phyloP scores from a whole-genome alignment of 345 rosid genomes.

The Eutrema heterophyllum region DNA sequence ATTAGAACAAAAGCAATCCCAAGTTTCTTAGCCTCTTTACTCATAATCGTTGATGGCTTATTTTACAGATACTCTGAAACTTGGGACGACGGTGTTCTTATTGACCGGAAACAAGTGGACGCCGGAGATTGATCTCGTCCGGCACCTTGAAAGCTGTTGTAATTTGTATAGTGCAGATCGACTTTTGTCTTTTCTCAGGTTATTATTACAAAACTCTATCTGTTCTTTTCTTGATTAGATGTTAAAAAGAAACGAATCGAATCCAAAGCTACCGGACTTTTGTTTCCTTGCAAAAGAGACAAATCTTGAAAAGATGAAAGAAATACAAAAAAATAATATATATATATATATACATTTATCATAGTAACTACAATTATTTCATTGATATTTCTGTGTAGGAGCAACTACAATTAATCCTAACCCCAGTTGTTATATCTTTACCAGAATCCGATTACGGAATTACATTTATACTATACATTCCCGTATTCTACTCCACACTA shows the following conservation, averaged over 20 bases:
- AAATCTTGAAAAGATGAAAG: slow-evolving; percentile 18
- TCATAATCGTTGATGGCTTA: background rate
- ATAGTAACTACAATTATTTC: background rate
- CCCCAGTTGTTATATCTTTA: background rate
- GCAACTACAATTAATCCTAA: background rate
- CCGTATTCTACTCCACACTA: background rate
- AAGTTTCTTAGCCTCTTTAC: background rate
- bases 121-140: slow-evolving; percentile 26
- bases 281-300: slow-evolving; percentile 17
- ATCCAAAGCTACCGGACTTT: slow-evolving; percentile 14
- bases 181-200: slow-evolving; percentile 9
- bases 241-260: slow-evolving; percentile 7
- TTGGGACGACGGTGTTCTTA: slow-evolving; percentile 74
- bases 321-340: background rate
- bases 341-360: no score
- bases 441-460: background rate
- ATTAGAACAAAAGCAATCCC: background rate
- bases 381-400: background rate
- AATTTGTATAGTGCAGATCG: background rate
- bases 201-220: slow-evolving; percentile 3
- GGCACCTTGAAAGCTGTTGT: background rate
- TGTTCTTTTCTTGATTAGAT: slow-evolving; percentile 3
- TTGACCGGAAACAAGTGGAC: slow-evolving; percentile 48
- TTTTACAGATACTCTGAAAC: slow-evolving; percentile 55
- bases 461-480: background rate